phyloP scores from a whole-genome alignment of 139 green algal species.

The Chlamydomonas sp. region DNA sequence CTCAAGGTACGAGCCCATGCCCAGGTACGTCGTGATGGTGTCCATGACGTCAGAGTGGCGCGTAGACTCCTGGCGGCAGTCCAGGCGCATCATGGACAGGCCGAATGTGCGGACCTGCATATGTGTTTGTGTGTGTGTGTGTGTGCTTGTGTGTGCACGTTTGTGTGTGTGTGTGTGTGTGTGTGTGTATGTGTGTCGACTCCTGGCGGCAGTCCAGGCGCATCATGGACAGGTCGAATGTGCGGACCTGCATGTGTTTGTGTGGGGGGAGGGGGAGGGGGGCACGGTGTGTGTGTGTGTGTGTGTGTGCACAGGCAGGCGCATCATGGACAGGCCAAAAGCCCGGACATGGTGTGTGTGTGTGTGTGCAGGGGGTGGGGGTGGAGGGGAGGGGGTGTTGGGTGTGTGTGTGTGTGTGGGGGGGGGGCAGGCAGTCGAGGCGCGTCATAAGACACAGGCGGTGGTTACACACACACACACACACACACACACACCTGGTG shows the following conservation, averaged over 20 bases:
- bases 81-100: conserved; percentile 77
- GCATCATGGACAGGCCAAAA: not conserved
- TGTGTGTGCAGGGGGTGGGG: too few relatives aligned
- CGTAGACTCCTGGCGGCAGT: conserved; percentile 82
- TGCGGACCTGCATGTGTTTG: conserved; percentile 29
- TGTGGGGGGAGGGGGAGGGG: not conserved
- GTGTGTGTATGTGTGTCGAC: too few relatives aligned
- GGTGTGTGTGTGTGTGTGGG: too few relatives aligned
- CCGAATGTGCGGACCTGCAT: conserved; percentile 84
- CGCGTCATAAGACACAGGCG: too few relatives aligned
- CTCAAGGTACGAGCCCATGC: conserved; percentile 70
- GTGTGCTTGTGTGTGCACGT: too few relatives aligned
- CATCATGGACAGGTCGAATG: conserved; percentile 74
- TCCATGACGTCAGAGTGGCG: conserved; percentile 86
- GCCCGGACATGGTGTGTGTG: not conserved
- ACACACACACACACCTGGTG: too few relatives aligned
- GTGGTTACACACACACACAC: too few relatives aligned
- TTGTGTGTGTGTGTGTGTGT: too few relatives aligned
- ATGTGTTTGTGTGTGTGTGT: too few relatives aligned
- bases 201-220: conserved; percentile 76
- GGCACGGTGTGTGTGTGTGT: not conserved
- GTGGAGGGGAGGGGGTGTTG: too few relatives aligned
- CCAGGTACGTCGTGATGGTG: conserved; percentile 86
- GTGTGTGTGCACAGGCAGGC: not conserved
- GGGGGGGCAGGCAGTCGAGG: too few relatives aligned